Base-by-base conservation (phyloP, 176 grass and related monocot species). In the Hyparrhenia diplandra region DNA sequence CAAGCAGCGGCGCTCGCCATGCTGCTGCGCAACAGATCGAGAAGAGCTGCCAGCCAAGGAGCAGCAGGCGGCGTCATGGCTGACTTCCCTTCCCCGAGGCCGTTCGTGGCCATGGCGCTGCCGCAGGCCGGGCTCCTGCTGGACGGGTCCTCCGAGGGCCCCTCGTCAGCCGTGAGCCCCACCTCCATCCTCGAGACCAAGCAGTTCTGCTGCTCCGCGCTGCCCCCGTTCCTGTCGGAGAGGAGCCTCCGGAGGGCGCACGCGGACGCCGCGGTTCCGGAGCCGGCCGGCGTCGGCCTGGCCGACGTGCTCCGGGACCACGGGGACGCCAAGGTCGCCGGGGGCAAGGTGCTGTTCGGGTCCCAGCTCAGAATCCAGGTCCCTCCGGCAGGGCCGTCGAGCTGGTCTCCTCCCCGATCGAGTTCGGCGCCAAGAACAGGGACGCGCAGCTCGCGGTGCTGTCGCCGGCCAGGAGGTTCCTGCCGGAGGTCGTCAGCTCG, bases 141-240 rank as follows among this genome's bases (percentile, higher is more conserved):
- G 46, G 92, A 94, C 73, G 85, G 77, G 34, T 49, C 83, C 45
- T 77, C 77, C 40, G 82, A 84, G 51, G 88, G 57, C 17, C 67
- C 83, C 4, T 77, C 67, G 31, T 69, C 86, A 18, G 82, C 88
- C 30, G 90, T 97, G 92, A 97, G 92, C 83, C 94, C 92, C 29
- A 92, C 94, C 82, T 97, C 94, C 82, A 94, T 92, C 27, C 89
- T 97, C 7, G 94, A 97, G 23, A 83, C 85, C 81, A 97, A 90
- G 71, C 82, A 79, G 43, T 86, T 94, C 74, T 86, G 89, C 80
- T 92, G 83, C 67, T 76, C 87, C 43, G 71, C 75, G 2, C 73
- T 76, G 79, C 79, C 85, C 0, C 87, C 90, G 2, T 86, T 92
- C 76, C 67, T 95, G 63, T 87, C 92, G 24, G 84, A 90, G 62